Conservation (phyloP, 129 eudicot genomes). For the Tagetes erecta region DNA sequence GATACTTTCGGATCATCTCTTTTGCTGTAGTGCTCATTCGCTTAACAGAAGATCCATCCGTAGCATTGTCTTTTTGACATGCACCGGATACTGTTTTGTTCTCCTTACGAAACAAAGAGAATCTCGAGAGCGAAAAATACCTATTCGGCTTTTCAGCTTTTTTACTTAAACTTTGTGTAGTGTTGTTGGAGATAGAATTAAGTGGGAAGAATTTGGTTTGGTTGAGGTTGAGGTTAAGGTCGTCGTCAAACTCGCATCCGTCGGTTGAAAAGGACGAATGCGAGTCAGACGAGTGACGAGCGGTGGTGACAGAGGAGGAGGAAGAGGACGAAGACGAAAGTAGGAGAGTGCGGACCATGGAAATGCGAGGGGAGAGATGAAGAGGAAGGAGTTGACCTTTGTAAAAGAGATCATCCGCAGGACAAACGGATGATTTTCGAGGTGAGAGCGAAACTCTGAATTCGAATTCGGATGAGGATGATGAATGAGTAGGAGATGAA, state of each 20-base stretch:
- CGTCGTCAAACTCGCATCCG: conserved; percentile 65
- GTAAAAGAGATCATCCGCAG: conserved; percentile 95
- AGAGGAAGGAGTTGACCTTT: conserved; percentile 92
- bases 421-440: conserved; percentile 64
- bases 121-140: conserved; percentile 58
- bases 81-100: not conserved
- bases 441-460: conserved; percentile 75
- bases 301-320: conserved; percentile 40
- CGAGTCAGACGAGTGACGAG: conserved; percentile 55
- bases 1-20: conserved; percentile 57
- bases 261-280: conserved; percentile 48
- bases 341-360: conserved; percentile 82
- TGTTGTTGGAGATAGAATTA: not conserved
- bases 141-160: conserved; percentile 22
- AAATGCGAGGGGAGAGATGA: conserved; percentile 81
- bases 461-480: conserved; percentile 63
- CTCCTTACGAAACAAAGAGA: conserved; percentile 52
- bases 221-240: conserved; percentile 11
- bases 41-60: conserved; percentile 38
- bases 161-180: too few relatives aligned
- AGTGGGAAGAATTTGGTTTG: not conserved
- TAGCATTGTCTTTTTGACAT: conserved; percentile 1
- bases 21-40: conserved; percentile 11
- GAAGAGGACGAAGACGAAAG: conserved; percentile 72
- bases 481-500: conserved; percentile 71